These are phyloP conservation scores for Fusarium tjaetaba DNA, from an alignment of 2,329 filamentous ascomycete species.

Conservation along the genomic window DNA sequence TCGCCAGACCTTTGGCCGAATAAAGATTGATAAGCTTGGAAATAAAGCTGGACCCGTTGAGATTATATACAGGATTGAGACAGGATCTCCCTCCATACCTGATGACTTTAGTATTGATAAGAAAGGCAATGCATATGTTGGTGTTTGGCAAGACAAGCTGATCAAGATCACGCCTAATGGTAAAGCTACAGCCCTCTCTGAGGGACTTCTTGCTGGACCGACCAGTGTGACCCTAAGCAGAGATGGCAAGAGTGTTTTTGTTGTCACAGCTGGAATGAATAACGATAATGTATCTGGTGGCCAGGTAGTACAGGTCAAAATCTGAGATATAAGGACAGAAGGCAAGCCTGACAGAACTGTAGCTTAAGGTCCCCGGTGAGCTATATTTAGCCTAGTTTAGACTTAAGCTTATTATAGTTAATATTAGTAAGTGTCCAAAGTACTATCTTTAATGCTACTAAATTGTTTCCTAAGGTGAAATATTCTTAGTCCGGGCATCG, in stretches of 20 bases:
- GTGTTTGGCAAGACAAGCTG: neutral
- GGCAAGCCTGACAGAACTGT: too few relatives aligned
- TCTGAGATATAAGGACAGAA: neutral
- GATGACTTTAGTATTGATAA: slow-evolving; percentile 3
- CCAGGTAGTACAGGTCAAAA: slow-evolving; percentile 1
- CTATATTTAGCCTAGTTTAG: too few relatives aligned
- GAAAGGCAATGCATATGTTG: neutral
- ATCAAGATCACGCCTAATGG: neutral
- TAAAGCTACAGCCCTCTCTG: neutral
- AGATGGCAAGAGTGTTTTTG: neutral
- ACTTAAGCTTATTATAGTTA: too few relatives aligned
- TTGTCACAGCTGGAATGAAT: neutral
- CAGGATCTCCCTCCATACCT: neutral
- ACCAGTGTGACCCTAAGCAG: neutral
- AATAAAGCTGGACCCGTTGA: neutral
- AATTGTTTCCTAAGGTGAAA: too few relatives aligned
- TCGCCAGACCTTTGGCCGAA: neutral
- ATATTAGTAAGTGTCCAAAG: too few relatives aligned
- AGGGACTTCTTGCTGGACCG: neutral
- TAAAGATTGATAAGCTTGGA: slow-evolving; percentile 3
- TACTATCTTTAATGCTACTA: too few relatives aligned
- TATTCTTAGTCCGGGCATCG: too few relatives aligned
- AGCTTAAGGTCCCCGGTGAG: too few relatives aligned
- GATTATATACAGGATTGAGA: neutral
- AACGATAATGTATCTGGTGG: neutral